phyloP scores from a whole-genome alignment of 2,329 filamentous ascomycete species.

The Knufia petricola region DNA sequence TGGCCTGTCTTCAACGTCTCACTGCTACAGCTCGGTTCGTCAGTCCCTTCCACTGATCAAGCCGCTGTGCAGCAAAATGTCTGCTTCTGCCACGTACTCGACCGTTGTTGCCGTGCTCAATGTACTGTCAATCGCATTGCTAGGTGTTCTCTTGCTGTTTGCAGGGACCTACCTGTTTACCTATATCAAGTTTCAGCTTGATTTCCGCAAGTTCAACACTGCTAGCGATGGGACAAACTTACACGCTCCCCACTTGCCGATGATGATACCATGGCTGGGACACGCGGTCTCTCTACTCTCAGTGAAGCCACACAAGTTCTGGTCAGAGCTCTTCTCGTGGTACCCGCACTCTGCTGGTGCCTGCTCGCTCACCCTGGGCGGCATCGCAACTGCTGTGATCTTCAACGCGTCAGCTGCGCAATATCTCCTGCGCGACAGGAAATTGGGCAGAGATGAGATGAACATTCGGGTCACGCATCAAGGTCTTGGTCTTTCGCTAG shows the following conservation, averaged over 20 bases:
- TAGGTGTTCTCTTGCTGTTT: not conserved
- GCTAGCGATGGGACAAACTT: not conserved
- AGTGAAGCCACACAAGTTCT: constrained; percentile 15
- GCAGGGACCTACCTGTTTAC: constrained; percentile 4
- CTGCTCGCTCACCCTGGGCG: constrained; percentile 12
- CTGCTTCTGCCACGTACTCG: not conserved
- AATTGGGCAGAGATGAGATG: constrained; percentile 11
- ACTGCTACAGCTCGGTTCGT: too few relatives aligned
- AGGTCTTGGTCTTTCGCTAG: constrained; percentile 9
- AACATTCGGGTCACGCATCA: constrained; percentile 9
- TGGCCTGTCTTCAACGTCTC: too few relatives aligned
- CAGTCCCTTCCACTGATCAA: not conserved
- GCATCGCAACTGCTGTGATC: constrained; percentile 11
- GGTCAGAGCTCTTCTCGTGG: constrained; percentile 11
- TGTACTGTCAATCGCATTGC: not conserved
- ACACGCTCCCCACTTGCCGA: constrained; percentile 13
- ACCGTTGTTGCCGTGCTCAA: not conserved
- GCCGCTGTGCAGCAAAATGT: not conserved
- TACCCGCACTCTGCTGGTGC: constrained; percentile 6
- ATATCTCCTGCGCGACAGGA: constrained; percentile 12
- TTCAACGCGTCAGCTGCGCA: constrained; percentile 12
- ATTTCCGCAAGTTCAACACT: not conserved
- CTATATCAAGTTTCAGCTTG: not conserved
- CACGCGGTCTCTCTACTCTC: constrained; percentile 13
- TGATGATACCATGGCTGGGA: constrained; percentile 14